A percentile compares a stretch with the other conserved stretches of the same genome.
Evolutionary conservation across 108 stramenopile genomes (phyloP).

Genomic region (Parietichytrium sp.): DNA sequence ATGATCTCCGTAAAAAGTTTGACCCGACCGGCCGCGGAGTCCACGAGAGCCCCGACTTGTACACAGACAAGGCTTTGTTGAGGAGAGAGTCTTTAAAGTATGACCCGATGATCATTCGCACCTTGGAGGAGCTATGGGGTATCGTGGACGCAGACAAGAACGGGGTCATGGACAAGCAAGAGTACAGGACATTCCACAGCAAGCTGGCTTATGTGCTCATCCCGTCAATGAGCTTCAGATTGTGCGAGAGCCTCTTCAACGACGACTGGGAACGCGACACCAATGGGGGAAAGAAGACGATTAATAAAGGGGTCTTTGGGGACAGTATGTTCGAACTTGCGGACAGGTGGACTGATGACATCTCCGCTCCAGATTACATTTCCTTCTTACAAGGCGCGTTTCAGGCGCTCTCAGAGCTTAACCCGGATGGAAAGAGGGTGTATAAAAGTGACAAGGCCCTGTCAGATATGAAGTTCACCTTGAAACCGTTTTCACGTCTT

Average conservation of each 20-base stretch:
- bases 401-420: constrained; percentile 22
- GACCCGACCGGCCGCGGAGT: not conserved
- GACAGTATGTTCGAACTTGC: constrained; percentile 30
- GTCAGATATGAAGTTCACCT: not conserved
- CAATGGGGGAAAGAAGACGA: not conserved
- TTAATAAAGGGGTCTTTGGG: constrained; percentile 6
- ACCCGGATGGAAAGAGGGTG: not conserved
- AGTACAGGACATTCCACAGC: constrained; percentile 19
- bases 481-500: not conserved
- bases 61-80: constrained; percentile 1
- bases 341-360: constrained; percentile 18
- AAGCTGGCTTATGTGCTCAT: not conserved
- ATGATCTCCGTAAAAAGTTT: not conserved
- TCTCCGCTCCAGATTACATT: not conserved
- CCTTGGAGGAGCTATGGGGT: not conserved
- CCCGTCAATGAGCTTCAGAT: not conserved
- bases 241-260: not conserved
- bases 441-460: not conserved
- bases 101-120: not conserved
- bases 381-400: not conserved
- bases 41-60: not conserved
- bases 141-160: constrained; percentile 3
- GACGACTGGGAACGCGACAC: constrained; percentile 33
- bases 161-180: not conserved
- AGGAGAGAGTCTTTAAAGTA: constrained; percentile 23